Percentiles rank a stretch among this genome's conserved stretches.
phyloP scores from a whole-genome alignment of 2,329 filamentous ascomycete genomes.

The Monascus ruber region DNA sequence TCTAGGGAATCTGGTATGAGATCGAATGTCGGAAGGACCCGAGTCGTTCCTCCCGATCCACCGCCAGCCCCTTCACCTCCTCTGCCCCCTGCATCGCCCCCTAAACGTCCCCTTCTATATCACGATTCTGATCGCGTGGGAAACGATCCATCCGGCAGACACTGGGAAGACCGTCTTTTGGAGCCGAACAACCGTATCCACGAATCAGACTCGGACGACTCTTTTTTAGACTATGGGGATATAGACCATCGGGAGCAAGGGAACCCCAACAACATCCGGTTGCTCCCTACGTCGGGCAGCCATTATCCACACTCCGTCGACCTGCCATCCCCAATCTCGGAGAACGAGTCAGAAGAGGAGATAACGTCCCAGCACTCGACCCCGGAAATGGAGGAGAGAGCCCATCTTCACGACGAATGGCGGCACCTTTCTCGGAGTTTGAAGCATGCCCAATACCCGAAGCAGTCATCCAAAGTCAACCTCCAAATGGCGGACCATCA shows the following conservation, averaged over 20 bases:
- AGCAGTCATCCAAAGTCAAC: constrained; percentile 15
- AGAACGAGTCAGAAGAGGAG: constrained; percentile 10
- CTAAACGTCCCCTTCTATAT: constrained; percentile 13
- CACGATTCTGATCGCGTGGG: constrained; percentile 31
- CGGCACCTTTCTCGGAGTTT: constrained; percentile 21
- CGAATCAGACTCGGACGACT: constrained; percentile 17
- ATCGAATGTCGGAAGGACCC: not conserved
- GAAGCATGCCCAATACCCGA: constrained; percentile 24
- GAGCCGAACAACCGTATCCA: constrained; percentile 12
- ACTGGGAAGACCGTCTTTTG: constrained; percentile 20
- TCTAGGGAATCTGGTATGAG: not conserved
- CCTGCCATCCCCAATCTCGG: constrained; percentile 12
- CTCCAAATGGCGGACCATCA: constrained; percentile 12
- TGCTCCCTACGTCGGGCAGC: constrained; percentile 18
- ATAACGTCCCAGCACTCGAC: constrained; percentile 2
- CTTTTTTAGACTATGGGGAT: constrained; percentile 32
- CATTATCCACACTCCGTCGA: constrained; percentile 13
- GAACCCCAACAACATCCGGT: constrained; percentile 27
- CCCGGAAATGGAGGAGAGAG: constrained; percentile 9
- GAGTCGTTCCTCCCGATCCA: constrained; percentile 5
- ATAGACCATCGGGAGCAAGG: constrained; percentile 22
- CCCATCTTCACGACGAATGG: constrained; percentile 16
- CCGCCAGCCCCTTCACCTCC: constrained; percentile 1
- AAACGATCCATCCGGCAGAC: constrained; percentile 24
- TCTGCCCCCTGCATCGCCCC: not conserved